phyloP scores from a whole-genome alignment of 2,329 filamentous ascomycete genomes.

The Diaporthe sp. region DNA sequence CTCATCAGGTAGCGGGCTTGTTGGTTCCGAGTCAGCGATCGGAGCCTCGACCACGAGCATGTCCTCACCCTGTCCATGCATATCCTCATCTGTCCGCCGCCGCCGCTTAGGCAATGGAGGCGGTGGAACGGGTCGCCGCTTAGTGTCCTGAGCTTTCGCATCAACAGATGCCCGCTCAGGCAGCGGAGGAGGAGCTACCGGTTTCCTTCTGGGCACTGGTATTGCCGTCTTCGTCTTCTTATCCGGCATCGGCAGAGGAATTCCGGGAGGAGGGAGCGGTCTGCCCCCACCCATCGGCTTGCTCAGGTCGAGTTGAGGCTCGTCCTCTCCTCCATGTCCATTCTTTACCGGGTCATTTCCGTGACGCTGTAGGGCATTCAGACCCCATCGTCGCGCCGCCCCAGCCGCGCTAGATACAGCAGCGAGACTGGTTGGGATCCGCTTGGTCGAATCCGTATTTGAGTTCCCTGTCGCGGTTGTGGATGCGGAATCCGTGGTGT shows the following conservation, averaged over 20 bases:
- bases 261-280: slow-evolving; percentile 85
- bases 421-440: slow-evolving; percentile 60
- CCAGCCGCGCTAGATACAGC: slow-evolving; percentile 69
- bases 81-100: slow-evolving; percentile 53
- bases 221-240: slow-evolving; percentile 70
- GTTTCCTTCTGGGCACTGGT: slow-evolving; percentile 75
- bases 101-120: slow-evolving; percentile 65
- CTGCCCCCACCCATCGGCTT: slow-evolving; percentile 87
- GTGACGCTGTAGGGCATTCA: slow-evolving; percentile 67
- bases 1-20: slow-evolving; percentile 61
- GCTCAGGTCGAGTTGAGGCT: slow-evolving; percentile 58
- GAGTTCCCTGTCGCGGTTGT: slow-evolving; percentile 51
- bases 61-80: slow-evolving; percentile 58
- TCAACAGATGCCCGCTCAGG: slow-evolving; percentile 41
- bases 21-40: slow-evolving; percentile 68
- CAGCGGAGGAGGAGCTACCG: slow-evolving; percentile 60
- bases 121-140: slow-evolving; percentile 53
- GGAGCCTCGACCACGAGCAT: slow-evolving; percentile 77
- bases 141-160: slow-evolving; percentile 36
- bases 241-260: slow-evolving; percentile 79
- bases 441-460: slow-evolving; percentile 54
- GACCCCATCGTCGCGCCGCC: slow-evolving; percentile 71
- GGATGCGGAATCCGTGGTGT: slow-evolving; percentile 52
- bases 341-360: slow-evolving; percentile 55
- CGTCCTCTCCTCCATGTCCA: slow-evolving; percentile 38